phyloP scores from a whole-genome alignment of 257 asterid species.

The Salvia splendens region DNA sequence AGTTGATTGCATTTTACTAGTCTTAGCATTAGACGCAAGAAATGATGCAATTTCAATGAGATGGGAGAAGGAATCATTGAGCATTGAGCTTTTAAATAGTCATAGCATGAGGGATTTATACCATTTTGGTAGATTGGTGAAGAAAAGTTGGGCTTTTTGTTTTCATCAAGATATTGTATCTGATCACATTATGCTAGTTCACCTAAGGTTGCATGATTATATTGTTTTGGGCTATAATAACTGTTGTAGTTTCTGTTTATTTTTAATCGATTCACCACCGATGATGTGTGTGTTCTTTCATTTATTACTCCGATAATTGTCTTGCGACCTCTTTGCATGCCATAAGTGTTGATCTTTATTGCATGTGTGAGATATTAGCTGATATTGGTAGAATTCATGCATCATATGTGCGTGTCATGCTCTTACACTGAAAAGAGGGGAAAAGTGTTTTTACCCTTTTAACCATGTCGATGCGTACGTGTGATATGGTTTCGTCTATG shows the following conservation, averaged over 20 bases:
- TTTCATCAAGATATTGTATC: not conserved
- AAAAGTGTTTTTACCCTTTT: not conserved
- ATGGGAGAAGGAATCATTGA: not conserved
- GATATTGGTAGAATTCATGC: not conserved
- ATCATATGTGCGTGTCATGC: not conserved
- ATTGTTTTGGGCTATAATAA: too few relatives aligned
- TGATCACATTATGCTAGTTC: not conserved
- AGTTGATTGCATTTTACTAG: slow-evolving; percentile 7
- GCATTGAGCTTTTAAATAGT: not conserved
- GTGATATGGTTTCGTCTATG: slow-evolving; percentile 21
- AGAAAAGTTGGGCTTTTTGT: not conserved
- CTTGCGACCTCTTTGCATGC: not conserved
- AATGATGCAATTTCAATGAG: not conserved
- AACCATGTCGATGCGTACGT: not conserved
- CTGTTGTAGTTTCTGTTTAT: too few relatives aligned
- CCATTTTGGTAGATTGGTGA: too few relatives aligned
- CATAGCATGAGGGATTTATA: not conserved
- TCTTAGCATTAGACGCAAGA: not conserved
- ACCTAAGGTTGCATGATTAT: not conserved
- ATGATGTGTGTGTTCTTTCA: not conserved
- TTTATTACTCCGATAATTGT: not conserved
- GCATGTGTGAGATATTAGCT: not conserved
- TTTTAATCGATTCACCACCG: too few relatives aligned
- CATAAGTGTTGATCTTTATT: not conserved
- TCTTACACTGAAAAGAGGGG: not conserved